Evolutionary conservation across 352 stramenopile species (phyloP), one percentile per base, ranked within the genome.

Genomic region (Phytophthora ohioensis): DNA sequence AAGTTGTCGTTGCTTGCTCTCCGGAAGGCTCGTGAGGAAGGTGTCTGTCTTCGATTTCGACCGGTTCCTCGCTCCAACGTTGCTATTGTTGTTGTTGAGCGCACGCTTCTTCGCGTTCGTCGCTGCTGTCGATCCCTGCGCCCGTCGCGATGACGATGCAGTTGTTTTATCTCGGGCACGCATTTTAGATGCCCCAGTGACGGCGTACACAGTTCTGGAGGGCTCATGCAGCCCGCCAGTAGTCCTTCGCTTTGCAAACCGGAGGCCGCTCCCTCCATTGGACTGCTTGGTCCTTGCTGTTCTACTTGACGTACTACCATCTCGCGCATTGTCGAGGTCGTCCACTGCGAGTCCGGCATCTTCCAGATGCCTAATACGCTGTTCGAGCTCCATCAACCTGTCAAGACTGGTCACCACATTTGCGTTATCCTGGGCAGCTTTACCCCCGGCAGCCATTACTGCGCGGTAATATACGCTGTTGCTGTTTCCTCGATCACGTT

Each of bases 381-480:
- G 85, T 69, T 98, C 92, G 3, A 98, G 78, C 56, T 98, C 91
- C 71, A 97, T 92, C 5, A 98, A 86, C 45, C 91, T 92, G 67
- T 95, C 87, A 15, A 98, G 76, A 58, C 81, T 94, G 43, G 74
- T 85, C 43, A 96, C 81, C 9, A 97, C 87, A 15, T 86, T 80
- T 0, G 66, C 57, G 35, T 79, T 84, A 31, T 76, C 69, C 21
- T 42, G 58, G 0, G 69, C 58, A 36, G 57, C 17, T 10, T 71
- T 65, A 15, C 61, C 67, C 5, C 67, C 66, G 31, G 53, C 61
- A 63, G 66, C 65, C 61, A 71, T 69, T 45, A 48, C 67, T 36
- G 62, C 73, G 39, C 63, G 72, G 54, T 80, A 71, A 31, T 85
- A 83, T 45, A 82, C 62, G 42, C 71, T 82, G 38, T 64, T 82